phyloP scores from a whole-genome alignment of 2,329 filamentous ascomycete species.

The Aspergillus sp. region DNA sequence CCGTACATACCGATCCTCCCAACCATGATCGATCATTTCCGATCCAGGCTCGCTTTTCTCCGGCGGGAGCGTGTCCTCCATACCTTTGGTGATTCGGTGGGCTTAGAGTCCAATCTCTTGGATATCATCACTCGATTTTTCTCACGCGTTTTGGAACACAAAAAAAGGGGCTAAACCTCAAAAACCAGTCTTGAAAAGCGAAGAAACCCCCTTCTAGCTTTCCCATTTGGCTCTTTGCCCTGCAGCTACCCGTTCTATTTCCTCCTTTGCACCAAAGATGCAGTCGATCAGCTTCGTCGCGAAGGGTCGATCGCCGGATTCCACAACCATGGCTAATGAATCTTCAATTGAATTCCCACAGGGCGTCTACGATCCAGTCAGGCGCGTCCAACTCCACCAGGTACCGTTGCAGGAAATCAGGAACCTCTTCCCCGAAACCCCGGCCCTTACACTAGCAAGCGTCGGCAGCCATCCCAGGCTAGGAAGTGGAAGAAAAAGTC shows the following conservation, averaged over 20 bases:
- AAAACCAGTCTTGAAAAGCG: constrained; percentile 1
- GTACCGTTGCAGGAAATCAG: constrained; percentile 34
- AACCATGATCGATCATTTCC: constrained; percentile 23
- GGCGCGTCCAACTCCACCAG: constrained; percentile 12
- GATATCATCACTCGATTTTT: neutral
- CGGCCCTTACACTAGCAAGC: constrained; percentile 32
- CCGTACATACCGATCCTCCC: constrained; percentile 17
- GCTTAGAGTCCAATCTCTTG: neutral
- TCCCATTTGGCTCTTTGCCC: constrained; percentile 5
- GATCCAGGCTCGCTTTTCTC: constrained; percentile 15
- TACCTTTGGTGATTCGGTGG: neutral
- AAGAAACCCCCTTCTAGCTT: neutral
- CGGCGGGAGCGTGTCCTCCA: constrained; percentile 1
- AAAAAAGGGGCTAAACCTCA: neutral
- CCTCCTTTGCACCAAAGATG: constrained; percentile 6
- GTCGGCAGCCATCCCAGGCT: constrained; percentile 21
- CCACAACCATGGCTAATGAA: neutral
- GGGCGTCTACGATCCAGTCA: neutral
- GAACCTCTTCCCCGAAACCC: constrained; percentile 35
- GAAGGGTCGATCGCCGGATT: constrained; percentile 6
- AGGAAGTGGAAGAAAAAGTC: constrained; percentile 14
- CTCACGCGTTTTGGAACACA: neutral
- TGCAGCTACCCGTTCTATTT: constrained; percentile 19
- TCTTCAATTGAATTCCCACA: neutral
- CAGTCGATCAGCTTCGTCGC: neutral